Conservation (phyloP, 805 yeast genomes). For the Candida tammaniensis region DNA sequence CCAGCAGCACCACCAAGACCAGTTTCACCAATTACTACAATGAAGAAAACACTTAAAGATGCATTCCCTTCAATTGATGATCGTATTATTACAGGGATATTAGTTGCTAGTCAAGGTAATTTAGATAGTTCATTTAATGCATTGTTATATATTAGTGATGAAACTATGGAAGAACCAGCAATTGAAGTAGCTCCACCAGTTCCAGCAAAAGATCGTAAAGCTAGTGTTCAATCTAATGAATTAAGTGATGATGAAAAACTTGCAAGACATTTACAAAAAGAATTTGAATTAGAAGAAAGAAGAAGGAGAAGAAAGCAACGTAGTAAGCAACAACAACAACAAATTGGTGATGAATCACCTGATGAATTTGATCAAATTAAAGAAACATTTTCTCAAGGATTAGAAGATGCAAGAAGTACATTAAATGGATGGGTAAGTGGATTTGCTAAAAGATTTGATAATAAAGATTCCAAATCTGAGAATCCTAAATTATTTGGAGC, state of each 20-base stretch:
- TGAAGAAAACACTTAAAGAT: slow-evolving; percentile 62
- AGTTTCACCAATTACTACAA: slow-evolving; percentile 52
- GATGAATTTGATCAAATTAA: slow-evolving; percentile 64
- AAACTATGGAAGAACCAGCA: slow-evolving; percentile 52
- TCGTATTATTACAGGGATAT: slow-evolving; percentile 67
- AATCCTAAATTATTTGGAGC: slow-evolving; percentile 41
- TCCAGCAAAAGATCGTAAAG: slow-evolving; percentile 19
- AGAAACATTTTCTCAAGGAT: slow-evolving; percentile 66
- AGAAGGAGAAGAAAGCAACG: slow-evolving; percentile 27
- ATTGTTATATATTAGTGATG: slow-evolving; percentile 74
- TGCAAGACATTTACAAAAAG: slow-evolving; percentile 76
- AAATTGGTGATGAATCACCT: slow-evolving; percentile 31
- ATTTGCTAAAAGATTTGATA: slow-evolving; percentile 49
- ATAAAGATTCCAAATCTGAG: slow-evolving; percentile 1
- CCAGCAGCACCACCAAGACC: slow-evolving; percentile 55
- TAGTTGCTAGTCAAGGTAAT: slow-evolving; percentile 81
- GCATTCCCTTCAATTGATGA: slow-evolving; percentile 84
- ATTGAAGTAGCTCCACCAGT: slow-evolving; percentile 45
- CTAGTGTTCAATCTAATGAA: slow-evolving; percentile 1
- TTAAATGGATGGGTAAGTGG: slow-evolving; percentile 79
- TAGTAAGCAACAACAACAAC: slow-evolving; percentile 9
- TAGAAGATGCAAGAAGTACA: slow-evolving; percentile 76
- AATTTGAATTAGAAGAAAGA: slow-evolving; percentile 47
- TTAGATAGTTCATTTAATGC: slow-evolving; percentile 90
- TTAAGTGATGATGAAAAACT: slow-evolving; percentile 67